These are phyloP conservation scores for Euryodendron excelsum DNA, from an alignment of 148 eudicot species.

Conservation along the genomic window DNA sequence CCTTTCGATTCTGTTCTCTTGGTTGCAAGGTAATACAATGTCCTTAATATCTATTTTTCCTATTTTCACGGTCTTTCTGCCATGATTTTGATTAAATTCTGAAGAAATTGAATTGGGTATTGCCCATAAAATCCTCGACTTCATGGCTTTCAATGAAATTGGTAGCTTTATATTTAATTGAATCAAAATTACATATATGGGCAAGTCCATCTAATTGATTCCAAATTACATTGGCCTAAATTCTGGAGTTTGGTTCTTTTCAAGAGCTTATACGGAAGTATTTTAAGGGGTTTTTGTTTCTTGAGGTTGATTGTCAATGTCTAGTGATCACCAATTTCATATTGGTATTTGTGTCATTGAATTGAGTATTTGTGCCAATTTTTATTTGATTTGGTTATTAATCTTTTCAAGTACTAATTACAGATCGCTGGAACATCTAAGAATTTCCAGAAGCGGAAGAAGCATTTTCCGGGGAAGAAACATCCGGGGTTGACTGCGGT, in stretches of 20 bases:
- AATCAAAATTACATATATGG: background rate
- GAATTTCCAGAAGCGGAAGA: constrained; percentile 47
- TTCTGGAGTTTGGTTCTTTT: too few species aligned
- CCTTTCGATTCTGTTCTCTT: constrained; percentile 89
- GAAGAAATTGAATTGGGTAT: background rate
- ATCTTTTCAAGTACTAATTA: background rate
- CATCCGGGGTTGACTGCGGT: constrained; percentile 2
- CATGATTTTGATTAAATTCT: background rate
- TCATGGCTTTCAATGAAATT: background rate
- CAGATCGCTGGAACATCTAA: constrained; percentile 83
- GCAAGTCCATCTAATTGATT: too few species aligned
- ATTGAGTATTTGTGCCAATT: background rate
- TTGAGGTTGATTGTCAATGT: background rate
- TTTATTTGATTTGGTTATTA: background rate
- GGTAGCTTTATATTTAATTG: background rate
- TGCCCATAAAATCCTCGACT: background rate
- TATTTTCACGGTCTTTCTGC: background rate
- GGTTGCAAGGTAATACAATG: constrained; percentile 73
- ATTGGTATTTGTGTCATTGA: background rate
- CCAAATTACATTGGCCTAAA: too few species aligned
- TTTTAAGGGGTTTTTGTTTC: background rate
- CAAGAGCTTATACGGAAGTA: background rate
- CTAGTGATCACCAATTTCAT: background rate
- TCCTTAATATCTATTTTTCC: background rate
- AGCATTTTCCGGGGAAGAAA: constrained; percentile 21